These are phyloP conservation scores for Diaporthe vexans DNA, from an alignment of 2,329 filamentous ascomycete species.

Conservation along the genomic window DNA sequence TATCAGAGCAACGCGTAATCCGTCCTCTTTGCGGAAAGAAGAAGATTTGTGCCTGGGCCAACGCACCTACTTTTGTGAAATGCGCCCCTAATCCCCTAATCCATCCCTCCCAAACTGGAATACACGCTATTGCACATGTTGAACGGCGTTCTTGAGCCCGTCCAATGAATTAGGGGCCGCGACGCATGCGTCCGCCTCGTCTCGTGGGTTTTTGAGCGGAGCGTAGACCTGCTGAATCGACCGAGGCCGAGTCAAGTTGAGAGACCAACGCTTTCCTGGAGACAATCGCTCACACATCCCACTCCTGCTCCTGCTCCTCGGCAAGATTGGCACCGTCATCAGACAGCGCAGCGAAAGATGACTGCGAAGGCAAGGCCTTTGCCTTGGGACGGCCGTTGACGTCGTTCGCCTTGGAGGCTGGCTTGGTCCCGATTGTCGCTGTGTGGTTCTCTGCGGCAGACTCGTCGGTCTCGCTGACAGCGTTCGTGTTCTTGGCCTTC, in stretches of 20 bases:
- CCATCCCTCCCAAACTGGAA: constrained; percentile 8
- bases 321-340: constrained; percentile 56
- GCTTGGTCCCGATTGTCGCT: constrained; percentile 43
- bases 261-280: not conserved
- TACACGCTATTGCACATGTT: constrained; percentile 40
- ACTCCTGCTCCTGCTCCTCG: constrained; percentile 63
- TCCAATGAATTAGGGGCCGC: constrained; percentile 15
- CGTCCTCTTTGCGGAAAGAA: constrained; percentile 16
- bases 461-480: constrained; percentile 46
- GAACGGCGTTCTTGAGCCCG: constrained; percentile 35
- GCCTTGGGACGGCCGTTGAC: constrained; percentile 48
- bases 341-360: constrained; percentile 65
- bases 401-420: constrained; percentile 44
- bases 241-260: not conserved
- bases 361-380: constrained; percentile 55
- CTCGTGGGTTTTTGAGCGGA: not conserved
- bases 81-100: constrained; percentile 5
- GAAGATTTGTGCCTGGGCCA: constrained; percentile 26
- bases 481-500: constrained; percentile 57
- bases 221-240: constrained; percentile 13
- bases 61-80: constrained; percentile 27
- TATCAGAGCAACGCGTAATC: constrained; percentile 18
- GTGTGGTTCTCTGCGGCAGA: constrained; percentile 44
- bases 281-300: constrained; percentile 59
- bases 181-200: not conserved